phyloP scores from a whole-genome alignment of 192 early-diverging fungal species.

The Backusella tarrabulga region DNA sequence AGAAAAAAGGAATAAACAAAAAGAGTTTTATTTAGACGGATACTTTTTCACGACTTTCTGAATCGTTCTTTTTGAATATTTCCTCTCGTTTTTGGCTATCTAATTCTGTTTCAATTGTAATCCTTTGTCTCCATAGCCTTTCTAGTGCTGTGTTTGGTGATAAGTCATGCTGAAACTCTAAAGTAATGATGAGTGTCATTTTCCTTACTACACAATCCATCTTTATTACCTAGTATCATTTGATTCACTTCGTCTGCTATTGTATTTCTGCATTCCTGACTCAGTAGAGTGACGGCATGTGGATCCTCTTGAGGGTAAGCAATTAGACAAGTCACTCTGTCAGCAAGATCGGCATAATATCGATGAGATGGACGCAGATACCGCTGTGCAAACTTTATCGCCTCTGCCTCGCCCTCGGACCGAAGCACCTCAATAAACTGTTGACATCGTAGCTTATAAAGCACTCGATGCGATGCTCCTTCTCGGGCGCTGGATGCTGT shows the following conservation, averaged over 20 bases:
- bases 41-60: background rate
- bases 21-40: background rate
- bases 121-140: background rate
- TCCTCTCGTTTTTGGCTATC: background rate
- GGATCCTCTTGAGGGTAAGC: background rate
- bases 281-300: background rate
- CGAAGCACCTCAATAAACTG: slow-evolving; percentile 5
- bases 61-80: background rate
- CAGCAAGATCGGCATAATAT: background rate
- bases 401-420: background rate
- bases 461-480: background rate
- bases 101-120: background rate
- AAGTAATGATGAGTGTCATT: background rate
- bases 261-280: background rate
- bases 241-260: slow-evolving; percentile 11
- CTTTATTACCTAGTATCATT: background rate
- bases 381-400: background rate
- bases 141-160: slow-evolving; percentile 2
- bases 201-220: background rate
- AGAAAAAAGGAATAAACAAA: background rate
- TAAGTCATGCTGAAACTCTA: background rate
- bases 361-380: background rate
- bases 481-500: background rate
- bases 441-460: slow-evolving; percentile 10
- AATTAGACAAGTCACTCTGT: slow-evolving; percentile 1